Evolutionary conservation across 768 basidiomycete species (phyloP), one percentile per base, ranked within the genome.

Genomic region (Udeniomyces megalosporus): DNA sequence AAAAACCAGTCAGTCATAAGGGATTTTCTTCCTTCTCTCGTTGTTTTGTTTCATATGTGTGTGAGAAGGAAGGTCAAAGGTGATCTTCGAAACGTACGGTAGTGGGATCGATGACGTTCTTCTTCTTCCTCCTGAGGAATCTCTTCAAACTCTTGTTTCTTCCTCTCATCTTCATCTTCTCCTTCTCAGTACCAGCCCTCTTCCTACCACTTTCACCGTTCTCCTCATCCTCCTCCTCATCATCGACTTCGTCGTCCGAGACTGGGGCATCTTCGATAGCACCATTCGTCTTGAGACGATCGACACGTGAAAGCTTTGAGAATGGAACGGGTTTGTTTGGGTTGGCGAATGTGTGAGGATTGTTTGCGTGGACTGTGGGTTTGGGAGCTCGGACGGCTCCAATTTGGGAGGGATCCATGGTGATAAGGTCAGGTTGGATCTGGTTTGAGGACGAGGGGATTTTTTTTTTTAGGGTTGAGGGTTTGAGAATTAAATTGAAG

Each of bases 401-500:
- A 5, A 76, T 65, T 58, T 74, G 68, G 46, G 76, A 71, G 29
- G 72, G 67, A 62, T 77, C 77, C 62, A 77, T 80, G 0, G 87
- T 78, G 67, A 99, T 97, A 76, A 92, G 81, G 66, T 96, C 92
- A 3, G 89, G 85, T 77, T 85, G 86, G 64, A 96, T 84, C 86
- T 89, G 69, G n/a, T n/a, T n/a, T n/a, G n/a, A n/a, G n/a, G n/a
- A n/a, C n/a, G n/a, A n/a, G n/a, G n/a, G n/a, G n/a, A n/a, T n/a
- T n/a, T n/a, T n/a, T n/a, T n/a, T n/a, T n/a, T n/a, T n/a, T n/a
- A n/a, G n/a, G n/a, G n/a, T n/a, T n/a, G n/a, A n/a, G n/a, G n/a
- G n/a, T n/a, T n/a, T n/a, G n/a, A n/a, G n/a, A n/a, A n/a, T n/a
- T n/a, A n/a, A n/a, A n/a, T n/a, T n/a, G n/a, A 42, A 42, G 17